Conservation (phyloP, 305 asterid genomes). For the Fraxinus greggii region DNA sequence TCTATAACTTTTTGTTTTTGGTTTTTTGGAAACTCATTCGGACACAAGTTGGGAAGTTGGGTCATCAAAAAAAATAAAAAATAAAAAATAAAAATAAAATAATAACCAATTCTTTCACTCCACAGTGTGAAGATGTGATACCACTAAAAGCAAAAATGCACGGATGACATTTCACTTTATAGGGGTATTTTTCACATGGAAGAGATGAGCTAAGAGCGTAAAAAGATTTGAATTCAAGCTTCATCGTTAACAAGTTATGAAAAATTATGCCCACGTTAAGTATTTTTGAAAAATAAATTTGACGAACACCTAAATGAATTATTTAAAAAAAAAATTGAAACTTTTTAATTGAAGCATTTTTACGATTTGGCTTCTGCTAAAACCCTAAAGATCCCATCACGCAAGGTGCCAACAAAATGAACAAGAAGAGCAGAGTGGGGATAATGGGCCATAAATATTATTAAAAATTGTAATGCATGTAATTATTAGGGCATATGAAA, state of each 20-base stretch:
- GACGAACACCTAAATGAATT: neutral
- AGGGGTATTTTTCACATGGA: neutral
- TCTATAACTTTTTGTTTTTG: too few species aligned
- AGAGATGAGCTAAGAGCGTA: neutral
- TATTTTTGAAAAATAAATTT: too few species aligned
- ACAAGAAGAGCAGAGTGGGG: neutral
- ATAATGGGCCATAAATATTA: neutral
- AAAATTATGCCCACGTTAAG: neutral
- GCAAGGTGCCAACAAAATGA: neutral
- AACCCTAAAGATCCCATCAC: neutral
- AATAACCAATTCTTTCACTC: neutral
- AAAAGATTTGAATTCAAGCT: neutral
- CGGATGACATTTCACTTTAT: neutral
- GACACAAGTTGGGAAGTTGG: too few species aligned
- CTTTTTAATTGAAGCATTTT: neutral
- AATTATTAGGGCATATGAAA: constrained; percentile 26
- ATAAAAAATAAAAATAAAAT: too few species aligned
- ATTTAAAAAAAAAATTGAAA: too few species aligned
- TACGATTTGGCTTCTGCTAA: neutral
- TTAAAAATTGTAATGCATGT: constrained; percentile 11
- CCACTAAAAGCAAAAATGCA: neutral
- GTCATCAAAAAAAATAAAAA: too few species aligned
- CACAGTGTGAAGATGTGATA: neutral
- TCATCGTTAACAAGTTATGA: neutral
- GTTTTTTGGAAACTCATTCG: too few species aligned